Evolutionary conservation across 2,329 filamentous ascomycete genomes (phyloP).

Genomic region (Dactylellina parvicollis): DNA sequence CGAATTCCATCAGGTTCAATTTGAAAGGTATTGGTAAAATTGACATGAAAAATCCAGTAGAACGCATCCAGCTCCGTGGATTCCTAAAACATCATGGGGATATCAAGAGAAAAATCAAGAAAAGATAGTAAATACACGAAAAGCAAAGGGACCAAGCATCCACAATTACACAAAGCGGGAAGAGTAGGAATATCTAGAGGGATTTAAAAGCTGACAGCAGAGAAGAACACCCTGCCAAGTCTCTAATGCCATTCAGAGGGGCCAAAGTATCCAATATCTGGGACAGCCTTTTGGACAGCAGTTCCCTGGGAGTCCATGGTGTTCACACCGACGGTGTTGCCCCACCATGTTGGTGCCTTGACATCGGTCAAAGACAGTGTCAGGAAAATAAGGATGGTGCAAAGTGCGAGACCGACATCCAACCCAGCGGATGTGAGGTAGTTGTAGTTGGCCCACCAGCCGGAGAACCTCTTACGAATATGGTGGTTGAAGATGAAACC

Average conservation of each 20-base stretch:
- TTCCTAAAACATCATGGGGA: slow-evolving; percentile 9
- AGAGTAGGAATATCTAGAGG: neutral
- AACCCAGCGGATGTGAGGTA: slow-evolving; percentile 78
- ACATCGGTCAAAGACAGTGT: slow-evolving; percentile 71
- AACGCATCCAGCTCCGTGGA: neutral
- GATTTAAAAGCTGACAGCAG: neutral
- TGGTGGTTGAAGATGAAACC: slow-evolving; percentile 76
- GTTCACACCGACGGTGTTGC: slow-evolving; percentile 65
- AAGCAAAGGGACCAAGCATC: neutral
- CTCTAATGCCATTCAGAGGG: slow-evolving; percentile 65
- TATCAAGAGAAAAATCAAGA: slow-evolving; percentile 15
- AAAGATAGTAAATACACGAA: slow-evolving; percentile 35
- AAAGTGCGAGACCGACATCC: slow-evolving; percentile 74
- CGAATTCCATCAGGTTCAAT: too few species aligned
- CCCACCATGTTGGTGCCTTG: slow-evolving; percentile 71
- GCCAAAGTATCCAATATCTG: slow-evolving; percentile 66
- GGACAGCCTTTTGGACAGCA: slow-evolving; percentile 64
- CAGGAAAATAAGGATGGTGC: slow-evolving; percentile 76
- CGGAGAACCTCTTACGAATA: slow-evolving; percentile 72
- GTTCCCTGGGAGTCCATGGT: slow-evolving; percentile 65
- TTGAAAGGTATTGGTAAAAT: neutral
- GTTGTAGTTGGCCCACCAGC: slow-evolving; percentile 83
- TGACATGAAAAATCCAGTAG: neutral
- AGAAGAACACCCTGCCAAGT: neutral
- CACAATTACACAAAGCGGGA: slow-evolving; percentile 6